Evolutionary conservation across 441 rosid genomes (phyloP), one percentile per base, ranked within the genome.

Genomic region (Mallotus repandus): DNA sequence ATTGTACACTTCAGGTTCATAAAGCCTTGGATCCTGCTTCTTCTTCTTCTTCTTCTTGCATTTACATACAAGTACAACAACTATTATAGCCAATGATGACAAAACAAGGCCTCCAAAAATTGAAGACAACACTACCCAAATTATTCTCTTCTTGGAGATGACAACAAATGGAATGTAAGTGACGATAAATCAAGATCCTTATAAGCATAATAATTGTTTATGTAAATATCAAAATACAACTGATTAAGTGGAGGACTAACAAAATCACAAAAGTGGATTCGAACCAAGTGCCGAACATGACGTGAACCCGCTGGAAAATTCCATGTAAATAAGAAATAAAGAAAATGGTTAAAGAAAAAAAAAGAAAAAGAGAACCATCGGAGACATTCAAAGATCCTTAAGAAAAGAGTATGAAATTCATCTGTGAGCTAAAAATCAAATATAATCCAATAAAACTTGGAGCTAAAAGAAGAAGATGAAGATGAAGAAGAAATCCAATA

Each of bases 261-360:
- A 32, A 93, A 81, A 75, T 93, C 97, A 68, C 94, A 89, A 81
- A 93, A 93, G 84, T 93, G 98, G 83, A 93, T 81, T 70, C 98
- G 86, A 73, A 92, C 85, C 59, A 92, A 74, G 86, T 89, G 84
- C n/a, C 71, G 82, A 75, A 59, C 86, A 29, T 79, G 83, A 45
- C n/a, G 50, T 18, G 73, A 80, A 68, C 86, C 87, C 43, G 89
- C 83, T 0, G 89, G 87, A 69, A 92, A 90, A 8, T 70, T 71
- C 98, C 98, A 92, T 1, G 90, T 83, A 78, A 93, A 25, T 25
- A 25, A 25, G 2, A 25, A 25, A 25, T 25, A 25, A 25, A 25
- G 2, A 25, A 25, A 25, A 25, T 25, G 29, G 29, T 25, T 25
- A 25, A 25, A 25, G 2, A 25, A 25, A 25, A 25, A 25, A 25